Evolutionary conservation across 345 rosid genomes (phyloP).

Genomic region (Pelargonium nanum): DNA sequence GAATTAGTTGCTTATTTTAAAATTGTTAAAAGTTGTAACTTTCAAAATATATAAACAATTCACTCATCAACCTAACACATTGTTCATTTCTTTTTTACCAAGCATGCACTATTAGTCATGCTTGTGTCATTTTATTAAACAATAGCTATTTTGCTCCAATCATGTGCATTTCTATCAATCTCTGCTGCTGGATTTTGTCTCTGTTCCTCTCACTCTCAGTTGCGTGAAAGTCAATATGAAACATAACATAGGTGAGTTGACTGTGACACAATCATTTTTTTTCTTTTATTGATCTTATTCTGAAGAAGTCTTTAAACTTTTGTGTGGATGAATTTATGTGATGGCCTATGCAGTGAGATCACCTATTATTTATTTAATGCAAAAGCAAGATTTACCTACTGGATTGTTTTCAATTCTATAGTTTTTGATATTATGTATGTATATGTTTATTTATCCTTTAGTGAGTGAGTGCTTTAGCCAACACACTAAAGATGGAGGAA

Average conservation of each 20-base stretch:
- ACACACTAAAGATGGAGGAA: too few species aligned
- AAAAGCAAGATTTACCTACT: not conserved
- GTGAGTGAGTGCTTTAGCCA: too few species aligned
- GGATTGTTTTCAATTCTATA: conserved; percentile 5
- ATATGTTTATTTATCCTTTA: too few species aligned
- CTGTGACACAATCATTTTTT: too few species aligned
- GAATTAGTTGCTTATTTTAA: not conserved
- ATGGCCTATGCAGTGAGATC: conserved; percentile 19
- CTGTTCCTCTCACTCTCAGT: not conserved
- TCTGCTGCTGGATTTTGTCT: not conserved
- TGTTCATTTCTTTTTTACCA: not conserved
- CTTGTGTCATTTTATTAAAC: not conserved
- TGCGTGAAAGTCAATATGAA: not conserved
- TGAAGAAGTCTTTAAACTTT: not conserved
- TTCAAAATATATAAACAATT: not conserved
- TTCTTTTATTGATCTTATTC: not conserved
- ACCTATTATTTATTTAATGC: conserved; percentile 8
- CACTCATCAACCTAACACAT: not conserved
- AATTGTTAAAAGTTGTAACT: not conserved
- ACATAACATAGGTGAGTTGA: not conserved
- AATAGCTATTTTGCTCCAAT: not conserved
- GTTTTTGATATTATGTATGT: conserved; percentile 12
- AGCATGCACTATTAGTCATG: not conserved
- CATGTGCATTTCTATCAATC: not conserved
- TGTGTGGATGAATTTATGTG: not conserved